Evolutionary conservation across 768 basidiomycete species (phyloP).

Genomic region (Leucocoprinus birnbaumii): DNA sequence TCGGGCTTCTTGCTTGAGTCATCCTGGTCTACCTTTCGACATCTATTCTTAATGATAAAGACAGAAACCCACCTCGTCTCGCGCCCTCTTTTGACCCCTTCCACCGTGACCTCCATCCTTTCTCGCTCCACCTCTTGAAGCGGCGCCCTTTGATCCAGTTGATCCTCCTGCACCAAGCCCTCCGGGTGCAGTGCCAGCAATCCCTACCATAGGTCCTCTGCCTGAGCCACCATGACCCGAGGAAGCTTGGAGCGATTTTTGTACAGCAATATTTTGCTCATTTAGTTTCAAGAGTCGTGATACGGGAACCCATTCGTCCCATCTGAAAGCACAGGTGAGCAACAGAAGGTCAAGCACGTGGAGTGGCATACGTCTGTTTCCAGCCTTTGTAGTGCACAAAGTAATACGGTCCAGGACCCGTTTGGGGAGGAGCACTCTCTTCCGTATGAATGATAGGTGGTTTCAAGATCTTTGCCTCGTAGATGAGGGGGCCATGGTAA

Average conservation of each 20-base stretch:
- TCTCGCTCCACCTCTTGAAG: constrained; percentile 28
- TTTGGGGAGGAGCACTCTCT: constrained; percentile 53
- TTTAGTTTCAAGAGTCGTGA: constrained; percentile 80
- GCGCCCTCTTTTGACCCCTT: constrained; percentile 63
- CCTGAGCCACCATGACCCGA: background rate
- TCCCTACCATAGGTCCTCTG: background rate
- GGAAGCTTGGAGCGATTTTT: constrained; percentile 56
- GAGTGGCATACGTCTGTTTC: constrained; percentile 83
- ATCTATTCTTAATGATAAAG: constrained; percentile 1
- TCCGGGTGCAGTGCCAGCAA: constrained; percentile 12
- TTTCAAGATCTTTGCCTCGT: constrained; percentile 90
- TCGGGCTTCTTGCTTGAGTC: constrained; percentile 80
- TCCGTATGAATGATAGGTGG: constrained; percentile 58
- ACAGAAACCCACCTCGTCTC: constrained; percentile 62
- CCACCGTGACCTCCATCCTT: constrained; percentile 48
- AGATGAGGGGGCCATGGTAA: constrained; percentile 93
- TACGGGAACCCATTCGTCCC: constrained; percentile 96
- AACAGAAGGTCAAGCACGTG: background rate
- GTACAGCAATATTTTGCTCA: constrained; percentile 74
- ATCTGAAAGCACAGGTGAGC: constrained; percentile 41
- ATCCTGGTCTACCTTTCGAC: no score
- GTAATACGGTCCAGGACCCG: constrained; percentile 75
- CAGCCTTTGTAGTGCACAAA: constrained; percentile 99
- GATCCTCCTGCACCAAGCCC: background rate
- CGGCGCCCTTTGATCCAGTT: constrained; percentile 18